Evolutionary conservation across 805 yeast species (phyloP), one percentile per base, ranked within the genome.

Genomic region (Maudiozyma pseudohumilis): DNA sequence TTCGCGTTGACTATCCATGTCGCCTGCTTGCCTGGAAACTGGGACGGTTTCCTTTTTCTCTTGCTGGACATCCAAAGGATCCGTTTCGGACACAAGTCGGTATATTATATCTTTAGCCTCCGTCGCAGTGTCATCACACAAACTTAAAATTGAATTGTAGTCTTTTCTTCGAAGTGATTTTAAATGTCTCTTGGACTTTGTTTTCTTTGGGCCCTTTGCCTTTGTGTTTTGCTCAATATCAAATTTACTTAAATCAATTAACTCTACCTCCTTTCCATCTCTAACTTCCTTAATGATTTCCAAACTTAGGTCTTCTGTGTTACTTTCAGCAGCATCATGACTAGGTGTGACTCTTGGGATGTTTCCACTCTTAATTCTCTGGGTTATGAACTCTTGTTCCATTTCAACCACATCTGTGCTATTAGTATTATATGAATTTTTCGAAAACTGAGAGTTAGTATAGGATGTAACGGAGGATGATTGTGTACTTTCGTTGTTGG

Each of bases 121-220:
- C 19, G 42, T 44, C 34, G 61, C 56, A 19, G 55, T 48, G 26
- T 44, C 36, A 34, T 57, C 61, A 34, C 63, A 58, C 48, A 58
- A 38, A 8, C 38, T 38, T 20, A 50, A 34, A 16, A 57, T 41
- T 12, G 49, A 42, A n/a, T 28, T 11, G 11, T 40, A 50, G 18
- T 34, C 46, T 42, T 6, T 49, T 30, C 24, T 54, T 53, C 21
- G 37, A 40, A 4, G 38, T 32, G 8, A 41, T 34, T 17, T 18
- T 3, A 9, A 18, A 6, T 34, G 18, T 8, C 17, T 12, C 13
- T 33, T 33, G 12, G 35, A 16, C 3, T 6, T 23, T 5, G 3
- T 21, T 8, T 32, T 32, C 11, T 5, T 1, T 6, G 35, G 12
- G n/a, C n/a, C n/a, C n/a, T n/a, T n/a, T n/a, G n/a, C n/a, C 11